A percentile compares a stretch with the other conserved stretches of the same genome.
Conservation (phyloP, 257 asterid species). For the Plantago elongata region DNA sequence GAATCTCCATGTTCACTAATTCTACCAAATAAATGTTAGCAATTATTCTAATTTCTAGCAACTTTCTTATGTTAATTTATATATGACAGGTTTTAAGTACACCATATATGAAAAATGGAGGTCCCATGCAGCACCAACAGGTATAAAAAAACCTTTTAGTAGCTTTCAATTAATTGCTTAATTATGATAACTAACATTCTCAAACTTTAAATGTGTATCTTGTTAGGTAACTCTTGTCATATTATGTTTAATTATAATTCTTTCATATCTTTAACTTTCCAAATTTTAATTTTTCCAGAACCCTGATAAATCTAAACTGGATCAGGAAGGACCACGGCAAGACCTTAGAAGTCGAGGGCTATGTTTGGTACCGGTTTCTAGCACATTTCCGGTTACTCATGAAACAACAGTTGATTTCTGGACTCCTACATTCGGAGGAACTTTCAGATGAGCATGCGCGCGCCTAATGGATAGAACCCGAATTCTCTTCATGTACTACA, state of each 20-base stretch:
- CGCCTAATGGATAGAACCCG: too few species aligned
- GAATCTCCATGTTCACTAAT: too few species aligned
- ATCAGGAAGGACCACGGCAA: slow-evolving; percentile 48
- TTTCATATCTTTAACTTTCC: not conserved
- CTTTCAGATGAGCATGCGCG: slow-evolving; percentile 44
- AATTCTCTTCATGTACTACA: too few species aligned
- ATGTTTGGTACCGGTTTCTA: slow-evolving; percentile 80
- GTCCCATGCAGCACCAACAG: slow-evolving; percentile 61
- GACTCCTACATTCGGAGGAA: slow-evolving; percentile 87
- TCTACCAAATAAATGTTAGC: too few species aligned
- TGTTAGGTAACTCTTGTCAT: not conserved
- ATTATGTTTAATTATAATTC: not conserved
- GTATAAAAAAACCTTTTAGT: slow-evolving; percentile 27
- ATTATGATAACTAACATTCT: not conserved
- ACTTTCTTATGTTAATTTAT: slow-evolving; percentile 8
- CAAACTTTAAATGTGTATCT: not conserved
- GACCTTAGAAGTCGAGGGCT: slow-evolving; percentile 86
- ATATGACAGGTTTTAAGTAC: slow-evolving; percentile 63
- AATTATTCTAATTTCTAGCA: too few species aligned
- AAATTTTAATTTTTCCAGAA: slow-evolving; percentile 32
- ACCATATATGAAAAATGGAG: slow-evolving; percentile 88
- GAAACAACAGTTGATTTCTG: slow-evolving; percentile 77
- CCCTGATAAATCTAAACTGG: slow-evolving; percentile 45
- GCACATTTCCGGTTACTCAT: slow-evolving; percentile 80
- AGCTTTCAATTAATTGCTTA: not conserved